Evolutionary conservation across 108 stramenopile species (phyloP), one percentile per base, ranked within the genome.

Genomic region (Skeletonema grethae): DNA sequence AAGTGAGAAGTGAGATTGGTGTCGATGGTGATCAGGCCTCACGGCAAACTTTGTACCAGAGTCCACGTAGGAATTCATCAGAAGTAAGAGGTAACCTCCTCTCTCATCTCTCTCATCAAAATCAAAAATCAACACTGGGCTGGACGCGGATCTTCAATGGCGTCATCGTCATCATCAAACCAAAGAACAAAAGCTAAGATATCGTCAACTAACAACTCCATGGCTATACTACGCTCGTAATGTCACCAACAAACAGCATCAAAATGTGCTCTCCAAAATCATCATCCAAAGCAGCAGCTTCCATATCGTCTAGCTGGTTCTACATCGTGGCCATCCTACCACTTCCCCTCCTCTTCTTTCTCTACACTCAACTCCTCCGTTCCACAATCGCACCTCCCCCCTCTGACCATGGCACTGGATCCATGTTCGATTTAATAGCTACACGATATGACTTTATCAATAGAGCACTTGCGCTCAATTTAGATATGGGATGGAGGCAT

Each of bases 361-460:
- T 78, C 65, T 35, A 67, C 32, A 59, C 65, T 16, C 69, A 71
- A 63, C 39, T 78, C 16, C 75, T 76, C 24, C 58, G 67, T 38
- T 57, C 69, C 15, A 70, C 65, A 34, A 69, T 78, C 35, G 46
- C 77, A 12, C 53, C 80, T 34, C 88, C 88, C 10, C 75, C 84
- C 22, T 35, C 77, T 11, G 84, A 85, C 65, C 77, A 84, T 57
- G 93, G 93, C 24, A 80, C 83, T 5, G 93, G 93, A 12, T 68
- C 68, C 24, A 97, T 97, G 97, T 97, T 97, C 72, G 95, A 97
- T 82, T 29, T 65, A 22, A 95, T 97, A 63, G 97, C 97, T 16
- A 63, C 60, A 8, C 84, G 90, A 46, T 90, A 90, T 77, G 88
- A 90, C 61, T 69, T 88, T 30, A 92, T 96, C 57, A 97, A 97